Evolutionary conservation across 2,329 filamentous ascomycete genomes (phyloP), one percentile per base, ranked within the genome.

Genomic region (Dactylellina sp.): DNA sequence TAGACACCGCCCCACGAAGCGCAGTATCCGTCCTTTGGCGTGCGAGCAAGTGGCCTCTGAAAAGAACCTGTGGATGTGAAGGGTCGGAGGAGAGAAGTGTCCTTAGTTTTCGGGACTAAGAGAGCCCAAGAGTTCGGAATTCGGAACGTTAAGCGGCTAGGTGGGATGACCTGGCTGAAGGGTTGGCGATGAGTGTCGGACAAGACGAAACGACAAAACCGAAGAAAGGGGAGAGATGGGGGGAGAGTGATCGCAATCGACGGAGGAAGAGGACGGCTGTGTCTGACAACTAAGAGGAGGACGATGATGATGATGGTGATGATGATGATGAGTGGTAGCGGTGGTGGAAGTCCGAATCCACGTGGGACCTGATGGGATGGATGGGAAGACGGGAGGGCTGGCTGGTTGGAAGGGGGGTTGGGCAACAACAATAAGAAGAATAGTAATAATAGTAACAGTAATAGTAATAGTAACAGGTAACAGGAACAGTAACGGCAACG

Each of bases 41-140:
- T 47, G 44, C 44, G 14, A 24, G 7, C 44, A n/a, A 5, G 7
- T 12, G 16, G n/a, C n/a, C 5, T 42, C 39, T n/a, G 32, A 35
- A 6, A 35, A n/a, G n/a, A n/a, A n/a, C n/a, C n/a, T n/a, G n/a
- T n/a, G n/a, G n/a, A n/a, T n/a, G n/a, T n/a, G n/a, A n/a, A n/a
- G n/a, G n/a, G n/a, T n/a, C n/a, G n/a, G n/a, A n/a, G n/a, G n/a
- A n/a, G n/a, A n/a, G n/a, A 35, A 35, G 32, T 35, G 32, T 35
- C 6, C 12, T 6, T 35, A 35, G 32, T 35, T 35, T 35, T 35
- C 76, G 75, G 24, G 76, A 59, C 20, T 46, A 70, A 37, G 74
- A 59, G 40, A 55, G 14, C 14, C 39, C 9, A 42, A 18, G 39
- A 18, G 16, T 42, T 42, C 11, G 39, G 39, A 42, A 14, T 42